Evolutionary conservation across 805 yeast genomes (phyloP).

Genomic region (Candida piceae): DNA sequence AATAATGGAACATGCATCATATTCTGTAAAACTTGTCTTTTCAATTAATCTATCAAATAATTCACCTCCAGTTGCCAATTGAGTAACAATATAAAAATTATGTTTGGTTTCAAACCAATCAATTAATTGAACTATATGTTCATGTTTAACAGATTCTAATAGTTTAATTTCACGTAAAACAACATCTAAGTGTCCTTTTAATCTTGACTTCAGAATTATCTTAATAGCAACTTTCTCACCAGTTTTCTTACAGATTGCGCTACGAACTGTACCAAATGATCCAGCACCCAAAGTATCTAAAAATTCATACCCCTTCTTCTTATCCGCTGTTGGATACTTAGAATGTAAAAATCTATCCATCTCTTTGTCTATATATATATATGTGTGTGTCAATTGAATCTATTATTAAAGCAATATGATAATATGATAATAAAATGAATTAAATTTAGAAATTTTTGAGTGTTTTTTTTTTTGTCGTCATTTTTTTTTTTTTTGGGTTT

Average conservation of each 20-base stretch:
- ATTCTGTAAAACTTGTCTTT: conserved; percentile 81
- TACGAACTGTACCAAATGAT: conserved; percentile 86
- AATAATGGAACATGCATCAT: conserved; percentile 74
- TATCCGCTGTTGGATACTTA: conserved; percentile 23
- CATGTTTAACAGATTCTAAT: conserved; percentile 65
- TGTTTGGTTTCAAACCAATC: conserved; percentile 94
- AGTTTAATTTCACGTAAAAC: conserved; percentile 74
- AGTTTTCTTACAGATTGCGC: conserved; percentile 45
- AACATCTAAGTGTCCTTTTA: conserved; percentile 59
- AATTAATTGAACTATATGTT: conserved; percentile 81
- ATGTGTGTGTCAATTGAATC: too few species aligned
- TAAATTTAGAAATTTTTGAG: too few species aligned
- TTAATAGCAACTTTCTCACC: conserved; percentile 83
- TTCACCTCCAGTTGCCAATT: conserved; percentile 95
- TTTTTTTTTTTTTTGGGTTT: too few species aligned
- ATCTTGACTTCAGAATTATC: conserved; percentile 79
- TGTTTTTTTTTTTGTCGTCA: too few species aligned
- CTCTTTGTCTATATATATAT: too few species aligned
- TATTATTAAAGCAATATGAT: too few species aligned
- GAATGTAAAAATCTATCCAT: conserved; percentile 13
- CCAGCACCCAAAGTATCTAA: conserved; percentile 92
- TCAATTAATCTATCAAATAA: conserved; percentile 80
- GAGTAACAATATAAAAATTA: conserved; percentile 90
- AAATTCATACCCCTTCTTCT: conserved; percentile 68
- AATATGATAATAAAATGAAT: too few species aligned